These are phyloP conservation scores for Pythium plurisporium DNA, from an alignment of 352 stramenopile species.

Conservation along the genomic window DNA sequence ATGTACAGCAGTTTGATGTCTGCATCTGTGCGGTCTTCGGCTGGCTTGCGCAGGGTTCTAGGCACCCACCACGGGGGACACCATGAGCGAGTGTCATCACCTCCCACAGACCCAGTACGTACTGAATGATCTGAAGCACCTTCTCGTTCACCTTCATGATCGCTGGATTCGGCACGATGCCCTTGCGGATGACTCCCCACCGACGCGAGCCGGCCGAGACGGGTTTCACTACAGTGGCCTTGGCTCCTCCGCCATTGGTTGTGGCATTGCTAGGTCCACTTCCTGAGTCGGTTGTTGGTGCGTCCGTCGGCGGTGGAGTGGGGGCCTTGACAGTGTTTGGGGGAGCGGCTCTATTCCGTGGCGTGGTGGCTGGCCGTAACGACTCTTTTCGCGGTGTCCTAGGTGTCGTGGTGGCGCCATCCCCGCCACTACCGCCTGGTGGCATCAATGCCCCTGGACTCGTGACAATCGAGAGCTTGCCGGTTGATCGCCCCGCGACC, in stretches of 20 bases:
- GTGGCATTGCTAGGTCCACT: too few species aligned
- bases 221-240: too few species aligned
- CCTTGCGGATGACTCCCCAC: conserved; percentile 24
- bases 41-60: conserved; percentile 57
- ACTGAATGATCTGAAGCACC: conserved; percentile 68
- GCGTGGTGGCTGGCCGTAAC: too few species aligned
- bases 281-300: background rate
- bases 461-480: conserved; percentile 5
- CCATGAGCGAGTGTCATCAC: too few species aligned
- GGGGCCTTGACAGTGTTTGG: background rate
- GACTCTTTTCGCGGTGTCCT: conserved; percentile 14
- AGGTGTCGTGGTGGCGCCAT: too few species aligned
- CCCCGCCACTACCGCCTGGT: background rate
- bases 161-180: conserved; percentile 36
- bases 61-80: too few species aligned
- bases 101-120: background rate
- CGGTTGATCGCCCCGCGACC: background rate
- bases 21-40: conserved; percentile 60
- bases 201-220: background rate
- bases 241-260: background rate
- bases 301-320: background rate
- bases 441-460: background rate
- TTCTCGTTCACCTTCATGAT: conserved; percentile 61
- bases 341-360: too few species aligned
- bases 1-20: conserved; percentile 78